These are phyloP conservation scores for Corniculantispora saksenae DNA, from an alignment of 2,329 filamentous ascomycete species.

Conservation along the genomic window DNA sequence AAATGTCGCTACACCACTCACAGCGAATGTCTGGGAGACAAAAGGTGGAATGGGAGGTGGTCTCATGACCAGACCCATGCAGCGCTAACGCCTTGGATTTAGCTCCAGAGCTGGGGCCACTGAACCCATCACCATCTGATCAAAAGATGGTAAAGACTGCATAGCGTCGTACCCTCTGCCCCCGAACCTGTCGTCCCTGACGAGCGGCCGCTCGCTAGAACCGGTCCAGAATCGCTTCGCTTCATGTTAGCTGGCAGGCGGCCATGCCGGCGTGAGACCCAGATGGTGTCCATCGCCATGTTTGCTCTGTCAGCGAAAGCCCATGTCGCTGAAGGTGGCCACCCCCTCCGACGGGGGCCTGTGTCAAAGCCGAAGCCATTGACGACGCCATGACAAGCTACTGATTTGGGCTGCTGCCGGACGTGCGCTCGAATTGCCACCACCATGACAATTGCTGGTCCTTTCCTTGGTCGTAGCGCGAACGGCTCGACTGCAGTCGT, in stretches of 20 bases:
- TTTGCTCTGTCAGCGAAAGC: background rate
- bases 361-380: background rate
- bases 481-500: constrained; percentile 4
- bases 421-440: constrained; percentile 9
- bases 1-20: constrained; percentile 18
- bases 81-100: constrained; percentile 28
- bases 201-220: background rate
- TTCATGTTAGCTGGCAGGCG: background rate
- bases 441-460: background rate
- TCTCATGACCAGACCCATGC: constrained; percentile 34
- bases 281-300: background rate
- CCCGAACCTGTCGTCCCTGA: constrained; percentile 3
- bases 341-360: background rate
- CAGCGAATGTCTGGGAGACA: background rate
- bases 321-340: background rate
- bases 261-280: background rate
- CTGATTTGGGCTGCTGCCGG: background rate
- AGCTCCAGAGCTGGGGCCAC: constrained; percentile 16
- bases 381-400: constrained; percentile 12
- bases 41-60: constrained; percentile 28
- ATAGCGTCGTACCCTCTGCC: background rate
- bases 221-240: constrained; percentile 8
- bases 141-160: background rate
- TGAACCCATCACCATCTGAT: constrained; percentile 20
- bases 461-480: background rate